A percentile compares a stretch with the other conserved stretches of the same genome.
phyloP scores from a whole-genome alignment of 768 basidiomycete species.

The Pluteus cervinus region DNA sequence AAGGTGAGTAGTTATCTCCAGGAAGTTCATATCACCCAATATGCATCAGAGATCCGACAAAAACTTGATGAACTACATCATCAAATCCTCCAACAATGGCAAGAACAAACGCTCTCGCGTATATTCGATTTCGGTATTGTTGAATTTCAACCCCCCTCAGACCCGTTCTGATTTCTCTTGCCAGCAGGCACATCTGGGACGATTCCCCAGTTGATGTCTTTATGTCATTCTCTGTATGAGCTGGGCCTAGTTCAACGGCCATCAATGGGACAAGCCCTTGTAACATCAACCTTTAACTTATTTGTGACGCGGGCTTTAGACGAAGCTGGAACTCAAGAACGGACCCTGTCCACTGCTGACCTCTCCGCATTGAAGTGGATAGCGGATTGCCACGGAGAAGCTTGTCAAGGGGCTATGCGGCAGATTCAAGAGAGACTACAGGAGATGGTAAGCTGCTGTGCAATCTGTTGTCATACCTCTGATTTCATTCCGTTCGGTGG shows the following conservation, averaged over 20 bases:
- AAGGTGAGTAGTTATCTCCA: slow-evolving; percentile 24
- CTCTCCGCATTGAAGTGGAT: slow-evolving; percentile 3
- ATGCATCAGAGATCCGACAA: slow-evolving; percentile 41
- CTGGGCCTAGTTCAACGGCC: slow-evolving; percentile 41
- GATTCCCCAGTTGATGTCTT: slow-evolving; percentile 44
- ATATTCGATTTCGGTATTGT: too few species aligned
- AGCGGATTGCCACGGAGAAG: slow-evolving; percentile 14
- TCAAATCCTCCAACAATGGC: slow-evolving; percentile 49
- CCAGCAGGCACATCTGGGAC: slow-evolving; percentile 28
- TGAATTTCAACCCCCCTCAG: too few species aligned
- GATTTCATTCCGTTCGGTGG: slow-evolving; percentile 6
- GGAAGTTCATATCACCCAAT: slow-evolving; percentile 1
- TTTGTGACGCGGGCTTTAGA: slow-evolving; percentile 30
- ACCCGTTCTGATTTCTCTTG: background rate
- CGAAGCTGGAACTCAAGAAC: slow-evolving; percentile 13
- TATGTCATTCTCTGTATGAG: slow-evolving; percentile 50
- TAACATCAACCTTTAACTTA: slow-evolving; percentile 31
- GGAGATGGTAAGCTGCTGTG: slow-evolving; percentile 13
- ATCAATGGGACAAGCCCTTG: slow-evolving; percentile 25
- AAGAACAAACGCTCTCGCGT: too few species aligned
- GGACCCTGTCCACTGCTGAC: background rate
- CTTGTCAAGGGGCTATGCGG: slow-evolving; percentile 42
- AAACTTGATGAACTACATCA: slow-evolving; percentile 35
- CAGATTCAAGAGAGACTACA: slow-evolving; percentile 25
- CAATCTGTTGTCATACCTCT: slow-evolving; percentile 12